Percentiles rank a stretch among this genome's conserved stretches.
Conservation (phyloP, 306 rosid genomes). For the Oemleria cerasiformis region DNA sequence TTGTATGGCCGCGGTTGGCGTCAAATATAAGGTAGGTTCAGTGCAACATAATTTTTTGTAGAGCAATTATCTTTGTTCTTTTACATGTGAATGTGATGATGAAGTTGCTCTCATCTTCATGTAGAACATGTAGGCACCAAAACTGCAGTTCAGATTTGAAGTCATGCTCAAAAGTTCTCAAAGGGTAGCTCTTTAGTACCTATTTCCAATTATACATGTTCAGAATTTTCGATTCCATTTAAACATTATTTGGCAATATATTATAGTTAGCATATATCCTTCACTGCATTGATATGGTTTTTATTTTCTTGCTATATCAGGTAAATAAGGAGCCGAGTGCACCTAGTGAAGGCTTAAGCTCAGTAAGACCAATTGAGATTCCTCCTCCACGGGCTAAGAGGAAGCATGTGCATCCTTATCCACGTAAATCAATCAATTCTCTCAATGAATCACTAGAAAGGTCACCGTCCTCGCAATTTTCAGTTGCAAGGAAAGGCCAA, state of each 20-base stretch:
- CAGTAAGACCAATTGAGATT: conserved; percentile 58
- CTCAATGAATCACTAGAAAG: conserved; percentile 47
- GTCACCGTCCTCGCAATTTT: conserved; percentile 51
- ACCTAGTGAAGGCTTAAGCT: conserved; percentile 42
- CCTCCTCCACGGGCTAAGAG: conserved; percentile 98
- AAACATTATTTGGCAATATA: neutral
- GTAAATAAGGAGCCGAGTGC: conserved; percentile 62
- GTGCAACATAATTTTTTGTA: conserved; percentile 5
- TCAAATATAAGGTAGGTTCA: conserved; percentile 77
- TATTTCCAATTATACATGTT: neutral
- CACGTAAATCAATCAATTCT: conserved; percentile 59
- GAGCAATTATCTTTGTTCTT: neutral
- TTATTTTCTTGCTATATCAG: conserved; percentile 37
- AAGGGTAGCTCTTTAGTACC: conserved; percentile 50
- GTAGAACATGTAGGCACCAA: conserved; percentile 96
- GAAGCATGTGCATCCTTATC: conserved; percentile 91
- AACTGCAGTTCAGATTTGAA: conserved; percentile 97
- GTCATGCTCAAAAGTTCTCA: conserved; percentile 99
- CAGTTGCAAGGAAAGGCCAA: conserved; percentile 45
- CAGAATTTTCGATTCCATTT: neutral
- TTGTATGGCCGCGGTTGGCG: conserved; percentile 98
- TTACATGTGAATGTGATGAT: conserved; percentile 14
- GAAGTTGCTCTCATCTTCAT: conserved; percentile 38
- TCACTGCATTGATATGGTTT: conserved; percentile 10
- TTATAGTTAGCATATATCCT: conserved; percentile 13